A percentile compares a stretch with the other conserved stretches of the same genome.
phyloP scores from a whole-genome alignment of 768 basidiomycete genomes.

The Amanita phalloides region DNA sequence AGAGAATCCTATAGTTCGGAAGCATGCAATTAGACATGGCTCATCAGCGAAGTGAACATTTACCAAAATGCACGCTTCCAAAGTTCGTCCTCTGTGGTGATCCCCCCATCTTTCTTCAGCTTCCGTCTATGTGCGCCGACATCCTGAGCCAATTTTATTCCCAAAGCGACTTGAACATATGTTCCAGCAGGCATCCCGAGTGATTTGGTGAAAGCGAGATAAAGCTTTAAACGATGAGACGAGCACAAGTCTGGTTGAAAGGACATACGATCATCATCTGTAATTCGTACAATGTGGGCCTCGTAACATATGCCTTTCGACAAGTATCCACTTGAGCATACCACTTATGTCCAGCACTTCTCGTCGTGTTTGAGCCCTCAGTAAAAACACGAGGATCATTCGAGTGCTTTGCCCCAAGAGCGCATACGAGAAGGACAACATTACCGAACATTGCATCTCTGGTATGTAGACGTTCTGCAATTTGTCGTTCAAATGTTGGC shows the following conservation, averaged over 20 bases:
- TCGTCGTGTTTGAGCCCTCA: constrained; percentile 28
- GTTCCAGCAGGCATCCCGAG: constrained; percentile 38
- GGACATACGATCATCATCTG: constrained; percentile 54
- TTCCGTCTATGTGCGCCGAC: constrained; percentile 56
- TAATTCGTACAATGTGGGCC: constrained; percentile 59
- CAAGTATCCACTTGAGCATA: constrained; percentile 56
- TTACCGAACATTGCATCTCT: constrained; percentile 38
- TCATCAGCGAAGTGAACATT: neutral
- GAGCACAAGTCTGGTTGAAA: constrained; percentile 7
- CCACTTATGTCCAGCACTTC: constrained; percentile 53
- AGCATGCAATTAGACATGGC: neutral
- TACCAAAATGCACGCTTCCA: constrained; percentile 67
- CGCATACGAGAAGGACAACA: constrained; percentile 52
- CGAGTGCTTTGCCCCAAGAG: constrained; percentile 48
- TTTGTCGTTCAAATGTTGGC: constrained; percentile 48
- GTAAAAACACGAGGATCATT: constrained; percentile 53
- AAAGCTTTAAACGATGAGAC: constrained; percentile 25
- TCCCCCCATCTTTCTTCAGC: constrained; percentile 13
- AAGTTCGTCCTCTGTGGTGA: constrained; percentile 52
- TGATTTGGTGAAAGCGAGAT: constrained; percentile 35
- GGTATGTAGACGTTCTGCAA: constrained; percentile 39
- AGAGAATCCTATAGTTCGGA: constrained; percentile 29
- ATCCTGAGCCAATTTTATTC: constrained; percentile 65
- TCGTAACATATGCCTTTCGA: constrained; percentile 44
- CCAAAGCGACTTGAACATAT: constrained; percentile 59